Evolutionary conservation across 2,329 filamentous ascomycete genomes (phyloP).

Genomic region (Pezicula neosporulosa): DNA sequence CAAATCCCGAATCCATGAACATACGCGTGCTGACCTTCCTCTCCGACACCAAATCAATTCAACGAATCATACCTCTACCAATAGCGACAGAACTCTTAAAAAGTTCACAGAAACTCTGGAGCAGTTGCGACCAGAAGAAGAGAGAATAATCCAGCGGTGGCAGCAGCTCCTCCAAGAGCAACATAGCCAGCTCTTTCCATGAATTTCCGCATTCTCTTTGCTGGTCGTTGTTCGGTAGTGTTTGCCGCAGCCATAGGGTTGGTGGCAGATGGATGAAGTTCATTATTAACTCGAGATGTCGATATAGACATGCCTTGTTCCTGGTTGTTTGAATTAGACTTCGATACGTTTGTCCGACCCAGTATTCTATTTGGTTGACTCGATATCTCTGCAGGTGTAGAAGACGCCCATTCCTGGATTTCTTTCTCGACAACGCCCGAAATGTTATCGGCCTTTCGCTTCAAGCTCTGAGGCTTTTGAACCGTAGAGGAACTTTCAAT

Average conservation of each 20-base stretch:
- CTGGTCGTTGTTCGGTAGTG: constrained; percentile 15
- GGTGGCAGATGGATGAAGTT: too few relatives aligned
- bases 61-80: neutral
- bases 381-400: neutral
- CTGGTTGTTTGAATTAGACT: neutral
- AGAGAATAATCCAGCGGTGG: constrained; percentile 32
- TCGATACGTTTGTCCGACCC: neutral
- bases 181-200: constrained; percentile 25
- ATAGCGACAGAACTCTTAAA: neutral
- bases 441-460: constrained; percentile 27
- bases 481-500: constrained; percentile 17
- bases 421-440: constrained; percentile 23
- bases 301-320: neutral
- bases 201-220: constrained; percentile 25
- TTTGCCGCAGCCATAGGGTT: neutral
- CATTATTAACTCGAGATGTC: neutral
- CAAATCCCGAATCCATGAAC: neutral
- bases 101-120: constrained; percentile 26
- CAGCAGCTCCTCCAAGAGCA: constrained; percentile 32
- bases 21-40: too few relatives aligned
- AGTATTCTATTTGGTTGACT: neutral
- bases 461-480: constrained; percentile 8
- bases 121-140: constrained; percentile 34
- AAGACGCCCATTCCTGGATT: constrained; percentile 18
- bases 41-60: neutral